Percentiles rank a stretch among this genome's conserved stretches.
phyloP scores from a whole-genome alignment of 2,329 filamentous ascomycete genomes.

The Sarocladium oryzae region DNA sequence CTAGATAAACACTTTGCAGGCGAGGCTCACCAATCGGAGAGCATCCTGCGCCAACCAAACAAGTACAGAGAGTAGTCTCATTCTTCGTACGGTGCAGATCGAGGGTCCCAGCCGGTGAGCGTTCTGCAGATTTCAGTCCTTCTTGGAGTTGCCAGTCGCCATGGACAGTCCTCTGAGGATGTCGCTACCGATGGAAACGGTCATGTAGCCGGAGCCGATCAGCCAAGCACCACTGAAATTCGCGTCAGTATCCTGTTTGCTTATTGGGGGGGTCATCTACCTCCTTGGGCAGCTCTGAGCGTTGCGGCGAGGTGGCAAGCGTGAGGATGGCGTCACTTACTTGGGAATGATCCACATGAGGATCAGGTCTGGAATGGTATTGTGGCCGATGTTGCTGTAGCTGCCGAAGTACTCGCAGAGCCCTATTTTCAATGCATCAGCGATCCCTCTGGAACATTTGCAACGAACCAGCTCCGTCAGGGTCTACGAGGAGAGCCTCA shows the following conservation, averaged over 20 bases:
- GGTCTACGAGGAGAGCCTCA: too few species aligned
- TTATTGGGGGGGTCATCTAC: neutral
- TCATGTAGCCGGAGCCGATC: constrained; percentile 45
- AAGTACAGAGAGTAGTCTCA: too few species aligned
- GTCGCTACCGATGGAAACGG: constrained; percentile 40
- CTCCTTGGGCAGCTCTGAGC: too few species aligned
- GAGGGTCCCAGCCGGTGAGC: too few species aligned
- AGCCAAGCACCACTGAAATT: constrained; percentile 46
- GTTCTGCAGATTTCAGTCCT: constrained; percentile 27
- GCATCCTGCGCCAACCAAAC: too few species aligned
- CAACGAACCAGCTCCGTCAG: too few species aligned
- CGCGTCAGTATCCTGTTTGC: neutral
- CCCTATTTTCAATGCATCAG: constrained; percentile 29
- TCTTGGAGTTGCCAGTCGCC: constrained; percentile 31
- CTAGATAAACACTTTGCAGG: too few species aligned
- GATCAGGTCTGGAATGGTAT: constrained; percentile 36
- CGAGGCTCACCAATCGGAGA: too few species aligned
- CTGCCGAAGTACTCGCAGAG: constrained; percentile 49
- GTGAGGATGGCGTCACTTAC: too few species aligned
- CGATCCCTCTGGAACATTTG: neutral
- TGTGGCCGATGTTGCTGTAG: constrained; percentile 53
- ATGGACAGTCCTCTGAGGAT: constrained; percentile 39
- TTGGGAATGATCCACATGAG: constrained; percentile 53
- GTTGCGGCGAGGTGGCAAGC: too few species aligned
- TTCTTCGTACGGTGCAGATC: too few species aligned